phyloP scores from a whole-genome alignment of 176 grass and related monocot genomes.

The Leersia perrieri region DNA sequence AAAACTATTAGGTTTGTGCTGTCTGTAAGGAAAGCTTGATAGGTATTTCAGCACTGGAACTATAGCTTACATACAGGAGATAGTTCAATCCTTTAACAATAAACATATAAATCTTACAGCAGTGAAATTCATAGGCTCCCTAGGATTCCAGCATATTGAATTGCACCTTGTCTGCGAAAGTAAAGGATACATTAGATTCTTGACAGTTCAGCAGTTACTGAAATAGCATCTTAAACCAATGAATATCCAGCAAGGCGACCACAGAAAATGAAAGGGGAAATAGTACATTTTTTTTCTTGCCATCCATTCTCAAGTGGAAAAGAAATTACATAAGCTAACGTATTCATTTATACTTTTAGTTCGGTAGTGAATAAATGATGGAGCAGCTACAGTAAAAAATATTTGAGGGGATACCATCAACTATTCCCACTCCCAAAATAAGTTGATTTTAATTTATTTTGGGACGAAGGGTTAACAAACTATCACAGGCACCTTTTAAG shows the following conservation, averaged over 20 bases:
- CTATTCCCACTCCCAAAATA: no score
- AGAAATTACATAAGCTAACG: not conserved
- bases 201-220: not conserved
- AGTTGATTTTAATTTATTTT: no score
- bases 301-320: not conserved
- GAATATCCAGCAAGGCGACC: no score
- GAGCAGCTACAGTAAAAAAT: not conserved
- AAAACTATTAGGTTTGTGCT: not conserved
- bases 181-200: conserved; percentile 29
- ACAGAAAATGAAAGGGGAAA: not conserved
- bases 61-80: not conserved
- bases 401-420: not conserved
- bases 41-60: conserved; percentile 1
- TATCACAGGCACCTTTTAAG: conserved; percentile 13
- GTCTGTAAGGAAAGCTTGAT: not conserved
- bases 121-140: conserved; percentile 98
- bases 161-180: conserved; percentile 86
- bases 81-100: no score
- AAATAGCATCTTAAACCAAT: not conserved
- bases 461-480: no score
- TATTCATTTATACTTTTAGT: not conserved
- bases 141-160: conserved; percentile 90
- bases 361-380: conserved; percentile 19
- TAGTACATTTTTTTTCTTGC: not conserved
- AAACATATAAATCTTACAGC: conserved; percentile 59